Percentiles rank a stretch among this genome's conserved stretches.
Conservation (phyloP, 345 rosid species). For the Populus tremula region DNA sequence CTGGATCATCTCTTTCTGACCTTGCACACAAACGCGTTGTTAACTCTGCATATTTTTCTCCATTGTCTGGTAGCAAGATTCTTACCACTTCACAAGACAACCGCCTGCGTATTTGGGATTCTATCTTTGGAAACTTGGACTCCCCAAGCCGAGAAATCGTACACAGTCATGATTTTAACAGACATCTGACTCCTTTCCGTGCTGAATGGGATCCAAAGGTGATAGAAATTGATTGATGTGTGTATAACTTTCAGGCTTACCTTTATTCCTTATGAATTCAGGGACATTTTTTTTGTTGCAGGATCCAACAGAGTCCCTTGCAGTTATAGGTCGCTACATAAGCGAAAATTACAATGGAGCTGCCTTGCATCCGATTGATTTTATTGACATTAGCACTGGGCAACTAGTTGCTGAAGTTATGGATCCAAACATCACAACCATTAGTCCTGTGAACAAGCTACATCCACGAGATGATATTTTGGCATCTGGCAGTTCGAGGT, state of each 20-base stretch:
- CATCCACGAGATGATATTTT: slow-evolving; percentile 91
- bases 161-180: slow-evolving; percentile 94
- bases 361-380: slow-evolving; percentile 93
- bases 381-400: slow-evolving; percentile 77
- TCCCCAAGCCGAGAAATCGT: slow-evolving; percentile 93
- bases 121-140: slow-evolving; percentile 74
- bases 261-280: background rate
- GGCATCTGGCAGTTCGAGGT: slow-evolving; percentile 98
- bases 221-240: background rate
- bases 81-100: slow-evolving; percentile 91
- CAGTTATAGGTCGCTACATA: slow-evolving; percentile 84
- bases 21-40: slow-evolving; percentile 86
- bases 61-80: slow-evolving; percentile 75
- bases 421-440: slow-evolving; percentile 93
- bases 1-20: slow-evolving; percentile 53
- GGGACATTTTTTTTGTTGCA: slow-evolving; percentile 27
- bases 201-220: slow-evolving; percentile 99
- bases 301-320: slow-evolving; percentile 89
- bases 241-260: background rate
- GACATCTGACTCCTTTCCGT: slow-evolving; percentile 86
- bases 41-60: slow-evolving; percentile 95
- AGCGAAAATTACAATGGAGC: slow-evolving; percentile 87
- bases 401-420: slow-evolving; percentile 87
- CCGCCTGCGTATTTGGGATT: slow-evolving; percentile 89
- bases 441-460: slow-evolving; percentile 87